A percentile compares a stretch with the other conserved stretches of the same genome.
Conservation (phyloP, 2,329 filamentous ascomycete species). For the Diplodia sapinea region DNA sequence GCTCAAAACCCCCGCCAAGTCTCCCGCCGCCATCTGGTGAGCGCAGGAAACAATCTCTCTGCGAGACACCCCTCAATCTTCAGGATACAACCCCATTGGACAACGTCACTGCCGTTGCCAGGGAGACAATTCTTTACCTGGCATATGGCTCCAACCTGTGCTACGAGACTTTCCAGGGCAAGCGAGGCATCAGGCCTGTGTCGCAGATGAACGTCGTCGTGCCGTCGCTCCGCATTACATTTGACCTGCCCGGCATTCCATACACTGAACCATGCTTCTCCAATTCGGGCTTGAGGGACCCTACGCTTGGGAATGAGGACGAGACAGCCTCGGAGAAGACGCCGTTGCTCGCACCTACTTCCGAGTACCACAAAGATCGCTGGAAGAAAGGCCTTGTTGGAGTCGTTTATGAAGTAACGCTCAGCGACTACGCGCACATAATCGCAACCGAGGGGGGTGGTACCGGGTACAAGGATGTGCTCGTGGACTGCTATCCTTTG, state of each 20-base stretch:
- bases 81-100: neutral
- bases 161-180: slow-evolving; percentile 77
- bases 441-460: slow-evolving; percentile 91
- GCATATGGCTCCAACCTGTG: slow-evolving; percentile 93
- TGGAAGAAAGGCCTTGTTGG: slow-evolving; percentile 88
- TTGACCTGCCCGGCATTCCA: slow-evolving; percentile 83
- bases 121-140: slow-evolving; percentile 46
- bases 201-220: slow-evolving; percentile 82
- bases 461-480: slow-evolving; percentile 79
- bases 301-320: slow-evolving; percentile 38
- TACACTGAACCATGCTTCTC: slow-evolving; percentile 93
- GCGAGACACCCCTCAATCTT: slow-evolving; percentile 13
- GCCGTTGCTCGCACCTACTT: slow-evolving; percentile 36
- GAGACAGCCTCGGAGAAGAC: slow-evolving; percentile 37
- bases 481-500: slow-evolving; percentile 78
- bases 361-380: slow-evolving; percentile 58
- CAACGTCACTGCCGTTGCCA: neutral
- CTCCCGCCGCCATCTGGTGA: neutral
- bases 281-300: slow-evolving; percentile 70
- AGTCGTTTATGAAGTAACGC: slow-evolving; percentile 93
- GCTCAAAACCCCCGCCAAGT: neutral
- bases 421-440: slow-evolving; percentile 80
- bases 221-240: slow-evolving; percentile 77
- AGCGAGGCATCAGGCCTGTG: slow-evolving; percentile 78
- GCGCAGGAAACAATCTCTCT: neutral